These are phyloP conservation scores for Fusarium sp. DNA, from an alignment of 2,329 filamentous ascomycete genomes.

Conservation along the genomic window DNA sequence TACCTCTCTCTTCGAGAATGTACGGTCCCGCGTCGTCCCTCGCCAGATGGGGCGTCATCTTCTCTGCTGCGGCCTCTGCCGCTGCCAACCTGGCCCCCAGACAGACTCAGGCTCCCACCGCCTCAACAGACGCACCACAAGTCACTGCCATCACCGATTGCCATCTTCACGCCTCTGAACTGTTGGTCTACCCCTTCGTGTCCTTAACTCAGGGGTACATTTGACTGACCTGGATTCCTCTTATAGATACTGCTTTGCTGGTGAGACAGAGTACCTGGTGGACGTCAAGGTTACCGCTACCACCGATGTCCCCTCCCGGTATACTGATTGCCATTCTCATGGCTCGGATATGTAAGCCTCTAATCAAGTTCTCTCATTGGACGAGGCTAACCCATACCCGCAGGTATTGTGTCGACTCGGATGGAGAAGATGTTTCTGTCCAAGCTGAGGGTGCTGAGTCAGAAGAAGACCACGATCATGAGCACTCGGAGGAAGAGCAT, in stretches of 20 bases:
- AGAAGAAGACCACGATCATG: slow-evolving; percentile 36
- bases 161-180: slow-evolving; percentile 58
- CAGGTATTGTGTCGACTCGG: slow-evolving; percentile 74
- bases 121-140: slow-evolving; percentile 39
- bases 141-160: slow-evolving; percentile 60
- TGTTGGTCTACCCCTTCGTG: slow-evolving; percentile 52
- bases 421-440: slow-evolving; percentile 74
- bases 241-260: slow-evolving; percentile 62
- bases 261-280: slow-evolving; percentile 60
- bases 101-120: slow-evolving; percentile 52
- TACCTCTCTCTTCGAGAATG: slow-evolving; percentile 26
- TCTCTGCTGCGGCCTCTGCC: slow-evolving; percentile 30
- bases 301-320: slow-evolving; percentile 70
- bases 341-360: slow-evolving; percentile 67
- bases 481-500: slow-evolving; percentile 36
- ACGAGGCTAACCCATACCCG: slow-evolving; percentile 9
- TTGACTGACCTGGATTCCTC: slow-evolving; percentile 13
- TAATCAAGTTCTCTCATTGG: not conserved
- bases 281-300: slow-evolving; percentile 68
- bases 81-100: slow-evolving; percentile 47
- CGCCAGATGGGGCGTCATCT: slow-evolving; percentile 34
- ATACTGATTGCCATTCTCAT: slow-evolving; percentile 77
- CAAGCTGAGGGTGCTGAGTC: slow-evolving; percentile 55
- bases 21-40: slow-evolving; percentile 34
- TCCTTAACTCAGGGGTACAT: not conserved